Evolutionary conservation across 345 rosid genomes (phyloP).

Genomic region (Sonneratia caseolaris): DNA sequence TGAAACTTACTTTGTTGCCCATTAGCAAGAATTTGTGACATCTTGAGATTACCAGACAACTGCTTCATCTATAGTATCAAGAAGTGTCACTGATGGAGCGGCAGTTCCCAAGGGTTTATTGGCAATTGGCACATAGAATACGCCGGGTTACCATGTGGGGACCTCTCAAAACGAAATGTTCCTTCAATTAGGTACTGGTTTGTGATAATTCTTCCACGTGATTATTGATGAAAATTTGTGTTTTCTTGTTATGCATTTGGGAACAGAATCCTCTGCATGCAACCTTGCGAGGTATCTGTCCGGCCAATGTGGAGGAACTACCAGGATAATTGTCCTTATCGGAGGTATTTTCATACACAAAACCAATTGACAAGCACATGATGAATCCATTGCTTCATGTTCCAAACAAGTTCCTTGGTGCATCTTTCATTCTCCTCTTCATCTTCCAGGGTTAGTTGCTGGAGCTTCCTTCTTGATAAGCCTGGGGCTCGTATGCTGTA

Average conservation of each 20-base stretch:
- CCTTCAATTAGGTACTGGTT: too few species aligned
- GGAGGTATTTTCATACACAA: constrained; percentile 32
- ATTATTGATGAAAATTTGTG: not conserved
- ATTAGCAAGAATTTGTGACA: too few species aligned
- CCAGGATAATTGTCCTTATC: constrained; percentile 19
- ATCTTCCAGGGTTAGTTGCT: constrained; percentile 27
- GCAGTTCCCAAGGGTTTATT: too few species aligned
- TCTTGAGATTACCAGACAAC: too few species aligned
- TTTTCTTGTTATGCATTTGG: not conserved
- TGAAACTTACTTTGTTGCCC: too few species aligned
- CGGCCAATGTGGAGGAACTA: constrained; percentile 45
- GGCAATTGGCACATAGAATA: too few species aligned
- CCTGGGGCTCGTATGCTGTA: constrained; percentile 25
- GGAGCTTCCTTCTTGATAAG: constrained; percentile 32
- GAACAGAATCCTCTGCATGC: constrained; percentile 28
- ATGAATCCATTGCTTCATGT: not conserved
- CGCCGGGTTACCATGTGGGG: too few species aligned
- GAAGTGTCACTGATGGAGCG: too few species aligned
- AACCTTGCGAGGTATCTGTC: constrained; percentile 24
- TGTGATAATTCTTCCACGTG: not conserved
- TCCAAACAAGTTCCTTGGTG: not conserved
- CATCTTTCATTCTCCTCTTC: not conserved
- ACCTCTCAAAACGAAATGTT: too few species aligned
- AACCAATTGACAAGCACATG: not conserved
- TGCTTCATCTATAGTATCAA: too few species aligned